Conservation (phyloP, 2,329 filamentous ascomycete genomes). For the Zymoseptoria crescenta region DNA sequence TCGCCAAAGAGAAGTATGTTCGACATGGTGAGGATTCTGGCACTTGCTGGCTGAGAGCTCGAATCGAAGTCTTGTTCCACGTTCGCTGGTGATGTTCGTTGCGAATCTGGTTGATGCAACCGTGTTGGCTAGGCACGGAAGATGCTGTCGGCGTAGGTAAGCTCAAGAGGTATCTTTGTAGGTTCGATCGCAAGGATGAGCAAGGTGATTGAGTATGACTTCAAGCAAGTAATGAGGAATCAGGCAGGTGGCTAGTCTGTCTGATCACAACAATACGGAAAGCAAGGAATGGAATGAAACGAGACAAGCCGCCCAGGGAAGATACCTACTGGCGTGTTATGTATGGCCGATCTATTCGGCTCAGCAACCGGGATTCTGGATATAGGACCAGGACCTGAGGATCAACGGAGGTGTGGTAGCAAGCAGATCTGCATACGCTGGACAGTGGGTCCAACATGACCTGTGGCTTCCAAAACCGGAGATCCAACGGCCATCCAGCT, state of each 20-base stretch:
- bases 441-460: constrained; percentile 10
- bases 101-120: constrained; percentile 5
- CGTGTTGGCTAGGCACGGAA: constrained; percentile 31
- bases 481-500: constrained; percentile 13
- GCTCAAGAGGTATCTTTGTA: background rate
- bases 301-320: background rate
- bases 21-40: constrained; percentile 26
- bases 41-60: constrained; percentile 6
- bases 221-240: constrained; percentile 15
- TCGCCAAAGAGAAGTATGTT: constrained; percentile 60
- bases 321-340: constrained; percentile 13
- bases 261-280: constrained; percentile 10
- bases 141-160: background rate
- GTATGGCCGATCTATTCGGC: constrained; percentile 15
- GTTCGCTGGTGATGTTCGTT: background rate
- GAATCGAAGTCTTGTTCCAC: constrained; percentile 1
- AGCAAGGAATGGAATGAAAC: constrained; percentile 2
- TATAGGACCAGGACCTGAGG: background rate
- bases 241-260: constrained; percentile 30
- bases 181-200: background rate
- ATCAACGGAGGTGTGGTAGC: constrained; percentile 16
- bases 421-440: constrained; percentile 13
- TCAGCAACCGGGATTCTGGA: constrained; percentile 18
- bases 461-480: constrained; percentile 20
- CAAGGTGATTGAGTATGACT: background rate